Evolutionary conservation across 768 basidiomycete genomes (phyloP).

Genomic region (Fistulinella prunicolor): DNA sequence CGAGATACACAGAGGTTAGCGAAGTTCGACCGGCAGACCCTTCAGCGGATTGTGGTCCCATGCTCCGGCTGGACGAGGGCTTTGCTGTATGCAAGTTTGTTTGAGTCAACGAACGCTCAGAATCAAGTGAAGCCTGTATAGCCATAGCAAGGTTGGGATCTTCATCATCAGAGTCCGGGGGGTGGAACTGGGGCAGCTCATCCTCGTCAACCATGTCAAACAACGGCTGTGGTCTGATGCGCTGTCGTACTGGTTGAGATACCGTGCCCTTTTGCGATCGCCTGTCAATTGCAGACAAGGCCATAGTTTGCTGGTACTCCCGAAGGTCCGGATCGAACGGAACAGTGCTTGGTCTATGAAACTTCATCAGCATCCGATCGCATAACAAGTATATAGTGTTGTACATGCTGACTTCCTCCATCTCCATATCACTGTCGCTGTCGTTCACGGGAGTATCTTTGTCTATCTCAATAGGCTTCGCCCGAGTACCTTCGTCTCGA

Average conservation of each 20-base stretch:
- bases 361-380: slow-evolving; percentile 9
- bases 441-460: slow-evolving; percentile 45
- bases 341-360: slow-evolving; percentile 30
- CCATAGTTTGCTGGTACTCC: slow-evolving; percentile 58
- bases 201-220: slow-evolving; percentile 57
- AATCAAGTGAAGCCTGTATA: slow-evolving; percentile 59
- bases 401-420: slow-evolving; percentile 81
- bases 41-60: slow-evolving; percentile 5
- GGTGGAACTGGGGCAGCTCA: slow-evolving; percentile 19
- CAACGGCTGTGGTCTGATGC: slow-evolving; percentile 41
- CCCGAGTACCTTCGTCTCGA: slow-evolving; percentile 77
- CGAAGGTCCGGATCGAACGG: slow-evolving; percentile 59
- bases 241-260: slow-evolving; percentile 32
- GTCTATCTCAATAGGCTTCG: slow-evolving; percentile 87
- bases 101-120: not conserved
- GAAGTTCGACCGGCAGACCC: not conserved
- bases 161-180: slow-evolving; percentile 39
- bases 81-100: not conserved
- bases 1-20: not conserved
- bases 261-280: slow-evolving; percentile 39
- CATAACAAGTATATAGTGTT: slow-evolving; percentile 17
- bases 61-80: slow-evolving; percentile 5
- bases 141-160: slow-evolving; percentile 60
- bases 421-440: slow-evolving; percentile 60
- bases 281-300: slow-evolving; percentile 54